These are phyloP conservation scores for Coprinopsis strossmayeri DNA, from an alignment of 768 basidiomycete species.

Conservation along the genomic window DNA sequence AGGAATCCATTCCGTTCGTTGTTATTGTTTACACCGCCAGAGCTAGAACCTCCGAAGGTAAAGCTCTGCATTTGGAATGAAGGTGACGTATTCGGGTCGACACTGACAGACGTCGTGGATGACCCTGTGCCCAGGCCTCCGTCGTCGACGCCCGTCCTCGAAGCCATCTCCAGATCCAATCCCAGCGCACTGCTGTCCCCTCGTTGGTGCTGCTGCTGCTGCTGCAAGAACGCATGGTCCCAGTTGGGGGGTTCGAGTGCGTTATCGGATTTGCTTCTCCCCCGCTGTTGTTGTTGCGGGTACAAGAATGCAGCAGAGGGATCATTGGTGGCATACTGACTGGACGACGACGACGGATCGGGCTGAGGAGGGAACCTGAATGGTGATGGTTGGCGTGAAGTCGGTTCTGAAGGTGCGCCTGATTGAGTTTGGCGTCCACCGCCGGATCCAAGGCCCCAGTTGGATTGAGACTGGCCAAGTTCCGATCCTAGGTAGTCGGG, in stretches of 20 bases:
- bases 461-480: conserved; percentile 1
- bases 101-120: conserved; percentile 22
- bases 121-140: conserved; percentile 32
- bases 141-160: conserved; percentile 13
- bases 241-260: conserved; percentile 49
- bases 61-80: conserved; percentile 14
- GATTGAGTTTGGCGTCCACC: neutral
- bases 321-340: conserved; percentile 2
- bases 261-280: conserved; percentile 57
- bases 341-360: conserved; percentile 2
- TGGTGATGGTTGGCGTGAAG: conserved; percentile 8
- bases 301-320: conserved; percentile 14
- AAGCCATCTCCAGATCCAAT: neutral
- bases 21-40: no score
- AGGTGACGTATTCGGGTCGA: conserved; percentile 8
- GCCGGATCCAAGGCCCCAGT: conserved; percentile 2
- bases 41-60: conserved; percentile 23
- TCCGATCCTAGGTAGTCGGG: conserved; percentile 1
- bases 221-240: conserved; percentile 27
- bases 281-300: conserved; percentile 26
- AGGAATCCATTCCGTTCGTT: conserved; percentile 22
- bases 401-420: conserved; percentile 4
- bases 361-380: conserved; percentile 11
- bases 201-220: conserved; percentile 22
- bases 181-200: conserved; percentile 6